Percentiles rank a stretch among this genome's conserved stretches.
phyloP scores from a whole-genome alignment of 2,329 filamentous ascomycete genomes.

The Fusarium vanettenii region DNA sequence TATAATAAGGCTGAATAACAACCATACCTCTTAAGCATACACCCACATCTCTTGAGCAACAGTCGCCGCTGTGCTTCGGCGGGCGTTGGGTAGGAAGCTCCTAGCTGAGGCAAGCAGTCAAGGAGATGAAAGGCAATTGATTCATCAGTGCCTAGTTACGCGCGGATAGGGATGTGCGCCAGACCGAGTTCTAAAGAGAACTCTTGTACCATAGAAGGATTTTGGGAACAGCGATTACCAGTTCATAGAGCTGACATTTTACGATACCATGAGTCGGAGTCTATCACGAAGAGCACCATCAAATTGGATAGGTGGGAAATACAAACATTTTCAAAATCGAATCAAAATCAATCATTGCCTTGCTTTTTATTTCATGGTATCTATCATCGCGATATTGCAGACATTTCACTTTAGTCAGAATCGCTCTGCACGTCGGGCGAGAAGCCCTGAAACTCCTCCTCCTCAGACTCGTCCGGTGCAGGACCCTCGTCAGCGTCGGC shows the following conservation, averaged over 20 bases:
- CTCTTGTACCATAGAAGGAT: constrained; percentile 21
- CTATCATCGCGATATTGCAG: constrained; percentile 22
- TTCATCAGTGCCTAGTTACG: neutral
- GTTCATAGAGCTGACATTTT: constrained; percentile 12
- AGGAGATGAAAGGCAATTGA: neutral
- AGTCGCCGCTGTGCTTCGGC: neutral
- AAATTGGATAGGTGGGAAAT: constrained; percentile 8
- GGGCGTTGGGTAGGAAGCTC: neutral
- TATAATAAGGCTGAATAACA: neutral
- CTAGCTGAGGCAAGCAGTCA: neutral
- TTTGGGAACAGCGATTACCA: neutral
- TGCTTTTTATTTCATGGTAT: constrained; percentile 35
- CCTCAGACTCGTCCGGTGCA: constrained; percentile 58
- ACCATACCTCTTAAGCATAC: neutral
- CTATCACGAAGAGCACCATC: constrained; percentile 1
- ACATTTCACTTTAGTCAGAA: constrained; percentile 44
- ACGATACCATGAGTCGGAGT: constrained; percentile 25
- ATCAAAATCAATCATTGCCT: constrained; percentile 8
- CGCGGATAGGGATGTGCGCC: neutral
- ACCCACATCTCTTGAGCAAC: neutral
- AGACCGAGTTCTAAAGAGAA: neutral
- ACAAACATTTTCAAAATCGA: neutral
- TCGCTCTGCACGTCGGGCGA: constrained; percentile 56
- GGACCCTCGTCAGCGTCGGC: constrained; percentile 51
- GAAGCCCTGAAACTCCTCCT: constrained; percentile 70